Evolutionary conservation across 805 yeast genomes (phyloP).

Genomic region (Candida khao-thaluensis): DNA sequence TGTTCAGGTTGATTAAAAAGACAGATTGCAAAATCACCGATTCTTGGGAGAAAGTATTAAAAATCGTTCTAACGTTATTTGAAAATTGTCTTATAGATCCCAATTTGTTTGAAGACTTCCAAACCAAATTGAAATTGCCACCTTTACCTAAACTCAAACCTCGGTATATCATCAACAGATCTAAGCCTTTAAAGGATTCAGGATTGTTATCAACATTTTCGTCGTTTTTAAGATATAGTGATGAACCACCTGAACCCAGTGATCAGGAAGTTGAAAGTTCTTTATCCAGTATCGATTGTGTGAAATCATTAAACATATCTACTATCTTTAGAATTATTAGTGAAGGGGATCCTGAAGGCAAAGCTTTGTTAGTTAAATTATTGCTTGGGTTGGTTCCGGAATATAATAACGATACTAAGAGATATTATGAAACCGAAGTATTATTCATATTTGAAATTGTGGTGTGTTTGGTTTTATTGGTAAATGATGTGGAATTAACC

Average conservation of each 20-base stretch:
- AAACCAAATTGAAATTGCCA: conserved; percentile 51
- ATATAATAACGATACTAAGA: conserved; percentile 25
- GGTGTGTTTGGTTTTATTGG: conserved; percentile 35
- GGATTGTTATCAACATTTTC: conserved; percentile 90
- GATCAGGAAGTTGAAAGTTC: conserved; percentile 91
- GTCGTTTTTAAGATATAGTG: conserved; percentile 80
- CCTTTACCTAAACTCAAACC: conserved; percentile 64
- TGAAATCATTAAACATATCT: conserved; percentile 64
- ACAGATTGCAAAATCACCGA: conserved; percentile 50
- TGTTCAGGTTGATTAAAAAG: conserved; percentile 72
- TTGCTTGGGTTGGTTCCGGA: conserved; percentile 30
- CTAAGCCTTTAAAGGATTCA: conserved; percentile 63
- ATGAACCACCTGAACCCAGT: conserved; percentile 87
- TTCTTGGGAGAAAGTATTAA: conserved; percentile 62
- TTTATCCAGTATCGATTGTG: conserved; percentile 76
- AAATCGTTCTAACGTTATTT: conserved; percentile 61
- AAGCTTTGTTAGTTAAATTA: conserved; percentile 30
- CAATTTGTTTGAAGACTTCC: conserved; percentile 59
- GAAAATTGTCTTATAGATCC: conserved; percentile 73
- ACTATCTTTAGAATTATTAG: conserved; percentile 54
- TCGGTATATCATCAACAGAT: conserved; percentile 59
- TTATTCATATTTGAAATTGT: conserved; percentile 48
- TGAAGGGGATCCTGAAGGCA: conserved; percentile 31
- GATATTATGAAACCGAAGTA: conserved; percentile 47
- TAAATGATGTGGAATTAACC: conserved; percentile 24